A percentile compares a stretch with the other conserved stretches of the same genome.
phyloP scores from a whole-genome alignment of 768 basidiomycete species.

The Mycena floridula region DNA sequence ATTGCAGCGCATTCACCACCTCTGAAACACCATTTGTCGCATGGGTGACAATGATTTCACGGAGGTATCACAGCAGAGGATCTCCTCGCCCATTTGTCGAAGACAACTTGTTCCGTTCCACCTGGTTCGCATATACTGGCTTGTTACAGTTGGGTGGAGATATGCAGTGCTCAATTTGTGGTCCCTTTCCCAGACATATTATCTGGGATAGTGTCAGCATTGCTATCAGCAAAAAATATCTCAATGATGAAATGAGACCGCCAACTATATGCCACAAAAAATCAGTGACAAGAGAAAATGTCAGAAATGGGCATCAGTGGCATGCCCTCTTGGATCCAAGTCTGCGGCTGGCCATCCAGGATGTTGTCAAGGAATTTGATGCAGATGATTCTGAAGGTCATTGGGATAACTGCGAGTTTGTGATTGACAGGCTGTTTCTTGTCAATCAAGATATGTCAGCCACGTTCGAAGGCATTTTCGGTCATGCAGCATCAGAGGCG shows the following conservation, averaged over 20 bases:
- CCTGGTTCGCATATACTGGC: constrained; percentile 26
- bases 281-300: constrained; percentile 6
- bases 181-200: constrained; percentile 17
- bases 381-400: not conserved
- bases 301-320: not conserved
- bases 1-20: constrained; percentile 21
- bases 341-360: not conserved
- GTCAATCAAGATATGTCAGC: too few species aligned
- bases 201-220: constrained; percentile 29
- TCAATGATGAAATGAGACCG: constrained; percentile 16
- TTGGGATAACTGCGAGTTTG: not conserved
- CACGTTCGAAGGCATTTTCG: too few species aligned
- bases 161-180: constrained; percentile 22
- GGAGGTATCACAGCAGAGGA: constrained; percentile 12
- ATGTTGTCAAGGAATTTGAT: not conserved
- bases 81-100: constrained; percentile 16
- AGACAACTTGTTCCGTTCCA: constrained; percentile 20
- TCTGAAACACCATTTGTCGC: constrained; percentile 30
- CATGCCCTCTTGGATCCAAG: not conserved
- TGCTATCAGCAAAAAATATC: constrained; percentile 21
- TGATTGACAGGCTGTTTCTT: not conserved
- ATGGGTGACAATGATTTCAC: constrained; percentile 15
- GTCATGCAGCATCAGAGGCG: too few species aligned
- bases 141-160: constrained; percentile 15
- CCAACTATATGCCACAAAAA: constrained; percentile 15